phyloP scores from a whole-genome alignment of 106 monocot genomes.

The Dendrobium chrysotoxum region DNA sequence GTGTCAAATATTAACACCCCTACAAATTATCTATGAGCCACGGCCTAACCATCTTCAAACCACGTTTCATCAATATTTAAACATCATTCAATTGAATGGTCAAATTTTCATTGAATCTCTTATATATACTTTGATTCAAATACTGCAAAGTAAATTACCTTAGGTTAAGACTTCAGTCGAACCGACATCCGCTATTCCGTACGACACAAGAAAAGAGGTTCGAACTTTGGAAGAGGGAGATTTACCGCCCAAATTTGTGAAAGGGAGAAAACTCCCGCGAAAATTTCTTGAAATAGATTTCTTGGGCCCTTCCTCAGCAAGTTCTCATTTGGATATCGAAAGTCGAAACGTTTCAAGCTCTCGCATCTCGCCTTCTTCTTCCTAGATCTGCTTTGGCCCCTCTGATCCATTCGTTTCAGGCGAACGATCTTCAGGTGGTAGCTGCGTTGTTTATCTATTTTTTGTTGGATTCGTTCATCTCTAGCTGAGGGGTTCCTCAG shows the following conservation, averaged over 20 bases:
- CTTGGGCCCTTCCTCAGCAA: neutral
- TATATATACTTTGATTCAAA: too few species aligned
- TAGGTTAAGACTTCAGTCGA: too few species aligned
- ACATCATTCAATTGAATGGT: too few species aligned
- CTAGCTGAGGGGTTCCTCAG: neutral
- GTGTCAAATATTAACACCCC: too few species aligned
- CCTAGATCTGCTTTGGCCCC: neutral
- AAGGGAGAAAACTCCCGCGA: neutral
- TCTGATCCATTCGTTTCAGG: neutral
- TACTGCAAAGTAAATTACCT: too few species aligned
- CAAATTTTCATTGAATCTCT: too few species aligned
- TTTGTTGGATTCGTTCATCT: neutral
- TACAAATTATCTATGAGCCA: too few species aligned
- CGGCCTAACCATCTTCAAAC: too few species aligned
- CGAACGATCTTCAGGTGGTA: neutral
- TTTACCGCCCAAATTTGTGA: conserved; percentile 3
- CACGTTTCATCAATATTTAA: too few species aligned
- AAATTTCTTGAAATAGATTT: neutral
- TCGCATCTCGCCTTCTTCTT: neutral
- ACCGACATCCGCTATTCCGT: too few species aligned
- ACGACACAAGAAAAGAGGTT: too few species aligned
- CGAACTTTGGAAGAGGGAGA: conserved; percentile 1
- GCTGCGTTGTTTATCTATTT: neutral
- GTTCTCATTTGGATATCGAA: neutral
- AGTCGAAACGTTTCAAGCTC: neutral